Evolutionary conservation across 352 stramenopile genomes (phyloP), one percentile per base, ranked within the genome.

Genomic region (Phytophthora colocasiae): DNA sequence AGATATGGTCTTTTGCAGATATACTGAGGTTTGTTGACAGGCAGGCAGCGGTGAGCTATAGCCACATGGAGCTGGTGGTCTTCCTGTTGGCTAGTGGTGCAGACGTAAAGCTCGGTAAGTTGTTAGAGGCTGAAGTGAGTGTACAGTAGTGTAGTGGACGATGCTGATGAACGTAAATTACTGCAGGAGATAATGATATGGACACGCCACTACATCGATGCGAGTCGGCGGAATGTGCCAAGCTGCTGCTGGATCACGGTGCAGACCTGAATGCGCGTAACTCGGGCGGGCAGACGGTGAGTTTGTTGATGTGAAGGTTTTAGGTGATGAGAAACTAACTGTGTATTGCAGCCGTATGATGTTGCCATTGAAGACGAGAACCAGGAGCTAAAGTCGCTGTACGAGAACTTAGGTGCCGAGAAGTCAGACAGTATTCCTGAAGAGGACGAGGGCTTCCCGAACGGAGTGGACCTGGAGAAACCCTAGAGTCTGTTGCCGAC

Each of bases 21-120:
- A 7, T n/a, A 50, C 15, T 43, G 39, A 40, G 0, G 34, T 7
- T 32, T 26, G 9, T 40, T 40, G 32, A 34, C 45, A 91, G 82
- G 10, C 82, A 91, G 54, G 82, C 82, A 10, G 82, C 82, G 0
- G 82, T 89, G 72, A 89, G 82, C 72, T 91, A 91, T 66, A 85
- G 70, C 58, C 76, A 91, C 73, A 73, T 77, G 40, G 80, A 91
- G 53, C 54, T 91, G 27, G 76, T 88, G 26, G 48, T 69, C 58
- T 75, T 84, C 19, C 55, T 91, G 43, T 54, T 91, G 19, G 63
- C 72, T 15, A 79, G 69, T 17, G 82, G 82, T 1, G 82, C 82
- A 6, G 45, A 58, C 8, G 71, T 77, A 7, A 78, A 53, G 14
- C 59, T 91, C 3, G 78, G 81, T 83, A n/a, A 19, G 74, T 52